Conservation (phyloP, 2,329 filamentous ascomycete species). For the Fusarium nanum region DNA sequence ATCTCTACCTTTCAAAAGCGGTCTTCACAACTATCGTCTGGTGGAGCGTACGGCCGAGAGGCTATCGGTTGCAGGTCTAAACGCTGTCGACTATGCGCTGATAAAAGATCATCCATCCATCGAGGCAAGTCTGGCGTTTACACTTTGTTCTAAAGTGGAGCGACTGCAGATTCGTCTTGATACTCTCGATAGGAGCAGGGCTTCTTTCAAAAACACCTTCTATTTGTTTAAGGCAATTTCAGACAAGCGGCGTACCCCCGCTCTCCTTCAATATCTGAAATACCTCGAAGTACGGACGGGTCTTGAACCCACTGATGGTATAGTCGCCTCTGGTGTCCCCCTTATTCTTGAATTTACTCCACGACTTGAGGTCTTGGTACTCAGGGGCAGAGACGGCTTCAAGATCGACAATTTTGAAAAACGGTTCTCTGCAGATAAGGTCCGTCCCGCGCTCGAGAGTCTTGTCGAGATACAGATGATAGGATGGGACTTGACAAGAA, state of each 20-base stretch:
- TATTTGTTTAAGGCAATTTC: not conserved
- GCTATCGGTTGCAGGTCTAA: not conserved
- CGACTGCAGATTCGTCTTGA: not conserved
- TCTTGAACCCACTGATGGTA: not conserved
- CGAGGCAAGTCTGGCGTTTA: not conserved
- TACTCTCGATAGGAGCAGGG: not conserved
- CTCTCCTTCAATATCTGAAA: not conserved
- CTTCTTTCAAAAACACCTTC: not conserved
- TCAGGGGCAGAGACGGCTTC: not conserved
- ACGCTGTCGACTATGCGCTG: not conserved
- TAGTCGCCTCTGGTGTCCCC: not conserved
- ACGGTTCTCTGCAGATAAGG: rapidly evolving
- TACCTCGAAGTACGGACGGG: not conserved
- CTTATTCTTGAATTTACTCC: not conserved
- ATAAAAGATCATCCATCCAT: not conserved
- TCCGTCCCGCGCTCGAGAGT: not conserved
- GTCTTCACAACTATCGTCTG: rapidly evolving
- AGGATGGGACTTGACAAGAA: not conserved
- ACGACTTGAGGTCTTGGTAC: not conserved
- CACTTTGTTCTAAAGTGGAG: not conserved
- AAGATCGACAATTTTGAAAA: rapidly evolving
- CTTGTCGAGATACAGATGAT: not conserved
- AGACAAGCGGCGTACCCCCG: rapidly evolving
- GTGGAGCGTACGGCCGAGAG: not conserved
- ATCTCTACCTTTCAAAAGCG: not conserved